These are phyloP conservation scores for Trifolium fragiferum DNA, from an alignment of 306 rosid species.

Conservation along the genomic window DNA sequence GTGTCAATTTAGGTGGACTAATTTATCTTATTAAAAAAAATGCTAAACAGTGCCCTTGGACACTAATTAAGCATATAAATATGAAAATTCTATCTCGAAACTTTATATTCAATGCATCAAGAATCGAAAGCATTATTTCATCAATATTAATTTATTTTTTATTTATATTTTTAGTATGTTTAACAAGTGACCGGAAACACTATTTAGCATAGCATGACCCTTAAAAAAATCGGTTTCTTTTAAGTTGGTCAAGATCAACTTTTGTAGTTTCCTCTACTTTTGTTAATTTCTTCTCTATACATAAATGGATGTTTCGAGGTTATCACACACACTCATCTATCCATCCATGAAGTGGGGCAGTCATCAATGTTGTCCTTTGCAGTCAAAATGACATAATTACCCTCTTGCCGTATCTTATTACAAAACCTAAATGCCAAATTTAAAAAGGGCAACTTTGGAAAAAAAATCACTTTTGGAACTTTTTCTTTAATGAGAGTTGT, in stretches of 20 bases:
- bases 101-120: no score
- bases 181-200: no score
- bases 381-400: not conserved
- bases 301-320: constrained; percentile 39
- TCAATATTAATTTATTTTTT: no score
- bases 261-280: constrained; percentile 34
- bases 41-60: no score
- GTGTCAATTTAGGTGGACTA: no score
- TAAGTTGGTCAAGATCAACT: constrained; percentile 58
- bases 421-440: constrained; percentile 7
- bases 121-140: no score
- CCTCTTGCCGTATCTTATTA: constrained; percentile 7
- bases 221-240: not conserved
- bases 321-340: constrained; percentile 31
- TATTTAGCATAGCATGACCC: no score
- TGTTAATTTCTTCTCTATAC: not conserved
- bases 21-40: no score
- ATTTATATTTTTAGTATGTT: no score
- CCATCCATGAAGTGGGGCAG: constrained; percentile 27
- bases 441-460: constrained; percentile 12
- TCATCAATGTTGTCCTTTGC: constrained; percentile 8
- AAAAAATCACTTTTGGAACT: not conserved
- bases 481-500: constrained; percentile 25
- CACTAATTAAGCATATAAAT: no score
- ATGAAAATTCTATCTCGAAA: no score